Evolutionary conservation across 2,329 filamentous ascomycete genomes (phyloP).

Genomic region (Ophiostoma montium): DNA sequence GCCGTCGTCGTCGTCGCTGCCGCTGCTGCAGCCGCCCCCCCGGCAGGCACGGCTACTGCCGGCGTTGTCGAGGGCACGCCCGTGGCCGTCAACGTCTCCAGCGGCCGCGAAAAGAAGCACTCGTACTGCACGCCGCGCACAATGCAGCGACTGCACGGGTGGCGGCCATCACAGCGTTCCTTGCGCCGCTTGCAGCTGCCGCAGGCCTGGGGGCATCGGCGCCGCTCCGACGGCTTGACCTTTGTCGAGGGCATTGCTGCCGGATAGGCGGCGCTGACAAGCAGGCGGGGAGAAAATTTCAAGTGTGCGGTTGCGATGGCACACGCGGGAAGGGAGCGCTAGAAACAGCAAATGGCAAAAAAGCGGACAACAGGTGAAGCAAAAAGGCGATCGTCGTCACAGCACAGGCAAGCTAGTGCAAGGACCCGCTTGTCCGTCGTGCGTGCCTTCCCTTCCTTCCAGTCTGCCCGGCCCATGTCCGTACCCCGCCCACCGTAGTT

Average conservation of each 20-base stretch:
- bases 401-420: no score
- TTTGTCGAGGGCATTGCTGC: constrained; percentile 15
- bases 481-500: no score
- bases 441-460: no score
- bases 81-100: background rate
- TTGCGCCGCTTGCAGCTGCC: constrained; percentile 18
- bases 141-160: constrained; percentile 17
- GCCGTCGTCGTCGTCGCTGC: background rate
- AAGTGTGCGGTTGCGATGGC: no score
- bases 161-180: constrained; percentile 18
- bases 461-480: no score
- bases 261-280: no score
- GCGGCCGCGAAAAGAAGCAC: constrained; percentile 13
- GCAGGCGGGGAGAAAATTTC: no score
- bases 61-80: background rate
- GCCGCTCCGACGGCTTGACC: constrained; percentile 15
- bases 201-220: constrained; percentile 17
- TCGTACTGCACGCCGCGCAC: constrained; percentile 13
- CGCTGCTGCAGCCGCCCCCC: background rate
- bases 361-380: no score
- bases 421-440: no score
- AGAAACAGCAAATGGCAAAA: no score
- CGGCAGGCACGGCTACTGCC: background rate
- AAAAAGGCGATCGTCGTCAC: no score
- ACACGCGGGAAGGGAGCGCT: no score